Percentiles rank a stretch among this genome's conserved stretches.
These are phyloP conservation scores for Trichopus zeylanicus DNA, from an alignment of 116 monocot species.

Conservation along the genomic window DNA sequence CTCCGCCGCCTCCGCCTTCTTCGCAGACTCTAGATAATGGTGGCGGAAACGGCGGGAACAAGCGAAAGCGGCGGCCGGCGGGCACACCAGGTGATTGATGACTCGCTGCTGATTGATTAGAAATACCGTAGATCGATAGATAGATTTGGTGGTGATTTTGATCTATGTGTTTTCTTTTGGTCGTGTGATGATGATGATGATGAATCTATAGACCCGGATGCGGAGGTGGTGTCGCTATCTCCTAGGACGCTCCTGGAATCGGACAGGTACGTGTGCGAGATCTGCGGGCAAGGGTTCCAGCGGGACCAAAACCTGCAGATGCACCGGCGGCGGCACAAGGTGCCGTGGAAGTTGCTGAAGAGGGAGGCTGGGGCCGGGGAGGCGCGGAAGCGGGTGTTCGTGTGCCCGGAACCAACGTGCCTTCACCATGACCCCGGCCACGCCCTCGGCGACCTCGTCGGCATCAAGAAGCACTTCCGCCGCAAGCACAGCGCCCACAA, in stretches of 20 bases:
- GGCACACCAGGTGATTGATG: conserved; percentile 56
- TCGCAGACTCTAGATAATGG: conserved; percentile 7
- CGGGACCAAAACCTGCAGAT: conserved; percentile 90
- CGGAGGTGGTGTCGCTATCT: conserved; percentile 79
- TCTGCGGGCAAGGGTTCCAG: conserved; percentile 87
- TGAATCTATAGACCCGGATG: conserved; percentile 57
- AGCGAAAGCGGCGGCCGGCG: conserved; percentile 55
- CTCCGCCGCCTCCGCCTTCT: conserved; percentile 5
- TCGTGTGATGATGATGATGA: neutral
- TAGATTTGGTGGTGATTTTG: neutral
- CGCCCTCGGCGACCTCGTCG: conserved; percentile 87
- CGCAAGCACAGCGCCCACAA: conserved; percentile 64
- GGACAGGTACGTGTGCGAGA: conserved; percentile 89
- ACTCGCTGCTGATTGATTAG: neutral
- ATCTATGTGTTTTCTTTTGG: too few relatives aligned
- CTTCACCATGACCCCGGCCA: conserved; percentile 85
- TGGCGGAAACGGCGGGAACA: conserved; percentile 6
- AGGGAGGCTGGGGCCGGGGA: conserved; percentile 28
- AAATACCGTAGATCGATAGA: neutral
- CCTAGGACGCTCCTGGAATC: conserved; percentile 73
- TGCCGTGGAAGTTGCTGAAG: conserved; percentile 81
- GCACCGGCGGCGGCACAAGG: conserved; percentile 89
- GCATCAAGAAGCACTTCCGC: conserved; percentile 89
- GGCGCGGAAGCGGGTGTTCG: conserved; percentile 61
- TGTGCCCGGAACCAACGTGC: conserved; percentile 82